Percentiles rank a stretch among this genome's conserved stretches.
These are phyloP conservation scores for Craspedostauros australis DNA, from an alignment of 108 stramenopile species.

Conservation along the genomic window DNA sequence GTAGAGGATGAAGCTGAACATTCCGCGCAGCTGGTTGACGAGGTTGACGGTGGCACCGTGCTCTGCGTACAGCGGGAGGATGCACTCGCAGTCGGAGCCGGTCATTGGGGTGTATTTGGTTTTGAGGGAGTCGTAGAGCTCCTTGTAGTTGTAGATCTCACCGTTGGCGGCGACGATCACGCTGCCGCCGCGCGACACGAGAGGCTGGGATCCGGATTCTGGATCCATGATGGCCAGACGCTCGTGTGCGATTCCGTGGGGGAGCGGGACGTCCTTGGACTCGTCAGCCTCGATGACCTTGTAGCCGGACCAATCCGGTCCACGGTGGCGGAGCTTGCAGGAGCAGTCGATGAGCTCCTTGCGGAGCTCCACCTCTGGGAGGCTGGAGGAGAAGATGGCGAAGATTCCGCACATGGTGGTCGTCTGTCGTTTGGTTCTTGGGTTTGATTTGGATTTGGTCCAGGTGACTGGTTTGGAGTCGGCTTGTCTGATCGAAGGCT, in stretches of 20 bases:
- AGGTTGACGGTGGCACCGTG: conserved; percentile 69
- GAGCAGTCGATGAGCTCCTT: conserved; percentile 86
- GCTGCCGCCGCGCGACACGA: conserved; percentile 69
- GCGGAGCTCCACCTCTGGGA: conserved; percentile 80
- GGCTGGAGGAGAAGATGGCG: conserved; percentile 90
- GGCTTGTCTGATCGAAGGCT: too few relatives aligned
- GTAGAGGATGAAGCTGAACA: conserved; percentile 96
- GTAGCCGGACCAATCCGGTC: conserved; percentile 98
- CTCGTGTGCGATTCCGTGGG: conserved; percentile 95
- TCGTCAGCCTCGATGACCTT: conserved; percentile 53
- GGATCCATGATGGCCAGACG: conserved; percentile 98
- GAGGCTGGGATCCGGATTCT: conserved; percentile 92
- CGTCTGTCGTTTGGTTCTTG: background rate
- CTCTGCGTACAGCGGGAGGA: conserved; percentile 89
- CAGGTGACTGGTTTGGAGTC: too few relatives aligned
- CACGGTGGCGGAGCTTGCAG: conserved; percentile 88
- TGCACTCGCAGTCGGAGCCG: conserved; percentile 94
- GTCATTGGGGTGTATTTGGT: conserved; percentile 79
- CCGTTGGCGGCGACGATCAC: conserved; percentile 96
- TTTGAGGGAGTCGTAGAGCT: conserved; percentile 68
- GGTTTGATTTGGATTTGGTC: too few relatives aligned
- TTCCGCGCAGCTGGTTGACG: conserved; percentile 77
- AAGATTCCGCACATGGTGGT: conserved; percentile 94
- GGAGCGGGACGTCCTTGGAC: conserved; percentile 26
- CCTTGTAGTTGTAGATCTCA: conserved; percentile 99